phyloP scores from a whole-genome alignment of 2,329 filamentous ascomycete genomes.

The Leptographium procerum region DNA sequence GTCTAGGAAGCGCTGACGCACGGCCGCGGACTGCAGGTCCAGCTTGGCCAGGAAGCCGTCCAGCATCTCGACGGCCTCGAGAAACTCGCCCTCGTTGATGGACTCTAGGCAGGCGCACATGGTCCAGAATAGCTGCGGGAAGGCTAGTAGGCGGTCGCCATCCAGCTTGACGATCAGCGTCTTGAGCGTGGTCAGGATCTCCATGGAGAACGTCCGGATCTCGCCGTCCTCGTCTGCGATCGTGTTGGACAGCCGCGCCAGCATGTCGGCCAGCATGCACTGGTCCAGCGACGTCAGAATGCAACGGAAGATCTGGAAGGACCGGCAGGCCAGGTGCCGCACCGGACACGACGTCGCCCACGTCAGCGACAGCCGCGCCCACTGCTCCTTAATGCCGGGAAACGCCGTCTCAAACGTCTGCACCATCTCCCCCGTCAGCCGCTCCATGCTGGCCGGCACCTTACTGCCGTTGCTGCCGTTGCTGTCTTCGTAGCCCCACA shows the following conservation, averaged over 20 bases:
- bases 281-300: conserved; percentile 85
- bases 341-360: conserved; percentile 98
- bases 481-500: conserved; percentile 92
- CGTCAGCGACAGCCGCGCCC: conserved; percentile 78
- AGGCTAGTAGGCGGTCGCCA: conserved; percentile 67
- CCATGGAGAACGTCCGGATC: conserved; percentile 95
- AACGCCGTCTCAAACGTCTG: conserved; percentile 76
- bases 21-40: conserved; percentile 59
- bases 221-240: conserved; percentile 91
- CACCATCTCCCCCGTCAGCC: conserved; percentile 70
- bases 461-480: conserved; percentile 61
- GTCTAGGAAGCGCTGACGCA: conserved; percentile 62
- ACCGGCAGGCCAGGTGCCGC: conserved; percentile 85
- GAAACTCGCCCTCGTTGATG: conserved; percentile 89
- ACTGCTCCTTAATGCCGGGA: conserved; percentile 78
- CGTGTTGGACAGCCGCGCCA: conserved; percentile 87
- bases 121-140: conserved; percentile 96
- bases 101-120: conserved; percentile 93
- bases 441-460: conserved; percentile 79
- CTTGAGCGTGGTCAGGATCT: conserved; percentile 88
- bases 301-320: conserved; percentile 94
- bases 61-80: conserved; percentile 84
- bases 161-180: conserved; percentile 81
- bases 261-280: conserved; percentile 92
- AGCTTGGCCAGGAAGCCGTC: conserved; percentile 76